Conservation (phyloP, 352 stramenopile species). For the Phytopythium litorale region DNA sequence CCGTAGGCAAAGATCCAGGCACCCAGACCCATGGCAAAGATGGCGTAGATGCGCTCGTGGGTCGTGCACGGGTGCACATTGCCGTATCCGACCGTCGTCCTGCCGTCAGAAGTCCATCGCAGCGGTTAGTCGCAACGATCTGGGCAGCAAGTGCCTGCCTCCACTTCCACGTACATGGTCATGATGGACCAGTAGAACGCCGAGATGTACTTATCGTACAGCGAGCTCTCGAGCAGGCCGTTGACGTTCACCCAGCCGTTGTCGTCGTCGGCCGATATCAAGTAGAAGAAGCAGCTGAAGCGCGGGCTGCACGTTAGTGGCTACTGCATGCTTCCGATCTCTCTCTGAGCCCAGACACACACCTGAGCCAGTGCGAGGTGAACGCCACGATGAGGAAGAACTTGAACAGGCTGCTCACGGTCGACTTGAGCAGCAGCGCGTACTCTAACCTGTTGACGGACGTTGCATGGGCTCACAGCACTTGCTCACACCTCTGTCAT, state of each 20-base stretch:
- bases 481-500: not conserved
- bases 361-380: slow-evolving; percentile 79
- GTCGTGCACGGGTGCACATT: slow-evolving; percentile 55
- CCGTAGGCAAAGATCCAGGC: slow-evolving; percentile 83
- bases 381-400: slow-evolving; percentile 78
- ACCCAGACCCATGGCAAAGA: slow-evolving; percentile 67
- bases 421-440: slow-evolving; percentile 65
- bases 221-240: slow-evolving; percentile 26
- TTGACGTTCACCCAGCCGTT: slow-evolving; percentile 42
- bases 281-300: slow-evolving; percentile 54
- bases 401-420: slow-evolving; percentile 73
- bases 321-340: not conserved
- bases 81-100: slow-evolving; percentile 74
- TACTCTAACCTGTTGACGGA: slow-evolving; percentile 45
- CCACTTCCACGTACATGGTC: slow-evolving; percentile 44
- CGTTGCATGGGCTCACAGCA: not conserved
- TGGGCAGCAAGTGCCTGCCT: not conserved
- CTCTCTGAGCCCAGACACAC: not conserved
- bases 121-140: not conserved
- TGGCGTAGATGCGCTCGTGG: slow-evolving; percentile 62
- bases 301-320: not conserved
- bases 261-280: slow-evolving; percentile 43
- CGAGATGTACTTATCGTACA: slow-evolving; percentile 59
- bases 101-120: slow-evolving; percentile 2
- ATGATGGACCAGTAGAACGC: slow-evolving; percentile 77